phyloP scores from a whole-genome alignment of 1,284 basidiomycete genomes.

The Papiliotrema flavescens region DNA sequence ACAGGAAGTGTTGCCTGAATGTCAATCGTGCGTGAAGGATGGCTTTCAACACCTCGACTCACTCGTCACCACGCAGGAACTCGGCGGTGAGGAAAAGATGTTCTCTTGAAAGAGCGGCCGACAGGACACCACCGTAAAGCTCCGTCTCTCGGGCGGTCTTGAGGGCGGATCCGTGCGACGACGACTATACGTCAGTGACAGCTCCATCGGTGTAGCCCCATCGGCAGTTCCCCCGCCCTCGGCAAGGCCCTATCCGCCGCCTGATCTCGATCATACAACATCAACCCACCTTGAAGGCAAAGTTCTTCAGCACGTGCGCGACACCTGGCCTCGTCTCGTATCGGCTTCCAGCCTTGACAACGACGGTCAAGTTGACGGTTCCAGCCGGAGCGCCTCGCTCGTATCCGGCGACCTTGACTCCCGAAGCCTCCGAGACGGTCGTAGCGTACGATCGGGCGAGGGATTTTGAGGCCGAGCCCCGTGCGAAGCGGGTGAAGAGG shows the following conservation, averaged over 20 bases:
- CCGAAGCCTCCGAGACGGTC: slow-evolving; percentile 63
- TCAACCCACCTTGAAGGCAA: slow-evolving; percentile 87
- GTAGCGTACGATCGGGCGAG: slow-evolving; percentile 58
- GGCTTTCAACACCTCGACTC: slow-evolving; percentile 50
- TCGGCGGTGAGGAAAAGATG: slow-evolving; percentile 90
- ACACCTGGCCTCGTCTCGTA: slow-evolving; percentile 81
- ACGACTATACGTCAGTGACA: slow-evolving; percentile 55
- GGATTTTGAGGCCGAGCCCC: slow-evolving; percentile 49
- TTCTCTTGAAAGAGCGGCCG: slow-evolving; percentile 79
- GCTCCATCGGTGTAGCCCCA: background rate
- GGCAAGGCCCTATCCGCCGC: background rate
- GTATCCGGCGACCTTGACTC: slow-evolving; percentile 77
- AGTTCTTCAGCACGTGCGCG: slow-evolving; percentile 90
- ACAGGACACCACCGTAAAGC: slow-evolving; percentile 89
- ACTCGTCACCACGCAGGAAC: slow-evolving; percentile 96
- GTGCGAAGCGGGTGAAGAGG: slow-evolving; percentile 30
- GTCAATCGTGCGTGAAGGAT: background rate
- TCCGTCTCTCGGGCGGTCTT: slow-evolving; percentile 90
- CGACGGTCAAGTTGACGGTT: slow-evolving; percentile 77
- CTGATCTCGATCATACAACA: too few relatives aligned
- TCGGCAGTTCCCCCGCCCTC: background rate
- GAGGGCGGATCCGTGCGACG: slow-evolving; percentile 77
- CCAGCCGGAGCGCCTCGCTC: slow-evolving; percentile 64
- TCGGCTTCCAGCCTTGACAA: slow-evolving; percentile 85
- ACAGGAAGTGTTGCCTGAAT: slow-evolving; percentile 77